Evolutionary conservation across 2,329 filamentous ascomycete species (phyloP), one percentile per base, ranked within the genome.

Genomic region (Cercospora nicotianae): DNA sequence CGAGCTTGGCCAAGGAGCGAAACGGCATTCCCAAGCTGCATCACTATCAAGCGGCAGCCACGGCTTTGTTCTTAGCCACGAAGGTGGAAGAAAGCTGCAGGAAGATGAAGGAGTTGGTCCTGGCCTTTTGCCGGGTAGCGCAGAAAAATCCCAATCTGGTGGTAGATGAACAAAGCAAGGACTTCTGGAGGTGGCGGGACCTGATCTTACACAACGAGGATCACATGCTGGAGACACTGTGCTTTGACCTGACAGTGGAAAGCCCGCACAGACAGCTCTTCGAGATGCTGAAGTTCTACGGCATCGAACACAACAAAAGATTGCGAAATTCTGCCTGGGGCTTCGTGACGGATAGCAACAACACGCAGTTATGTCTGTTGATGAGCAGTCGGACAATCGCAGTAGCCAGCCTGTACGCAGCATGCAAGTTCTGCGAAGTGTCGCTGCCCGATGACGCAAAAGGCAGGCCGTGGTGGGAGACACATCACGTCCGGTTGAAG

Each of bases 141-240:
- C 93, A 97, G 80, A 98, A 99, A 82, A 94, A 98, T 74, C 85
- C 92, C 1, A 91, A 93, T 75, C 87, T 97, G 67, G 84, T 94
- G 64, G 92, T 98, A 63, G 95, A 99, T 77, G 95, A 98, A 80
- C 94, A 98, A 79, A 96, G 91, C 73, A 98, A 97, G 77, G 95
- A 99, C 77, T 99, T 95, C 78, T 99, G 95, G 95, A 89, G 91
- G 76, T 99, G 95, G 95, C 88, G 93, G 69, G 95, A 99, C 77
- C 95, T 91, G 67, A 96, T 99, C 66, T 83, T 98, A 13, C 90
- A 91, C 72, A 93, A 96, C 77, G 95, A 99, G 81, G 95, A 98
- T 78, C 84, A 94, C 53, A 91, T 99, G 82, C 86, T 99, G 16
- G 95, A 98, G 79, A 89, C 89, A 57, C 84, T 99, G 18, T 98